Base-by-base conservation (phyloP, 371 early-diverging fungal genomes). In the Mucor sp. region DNA sequence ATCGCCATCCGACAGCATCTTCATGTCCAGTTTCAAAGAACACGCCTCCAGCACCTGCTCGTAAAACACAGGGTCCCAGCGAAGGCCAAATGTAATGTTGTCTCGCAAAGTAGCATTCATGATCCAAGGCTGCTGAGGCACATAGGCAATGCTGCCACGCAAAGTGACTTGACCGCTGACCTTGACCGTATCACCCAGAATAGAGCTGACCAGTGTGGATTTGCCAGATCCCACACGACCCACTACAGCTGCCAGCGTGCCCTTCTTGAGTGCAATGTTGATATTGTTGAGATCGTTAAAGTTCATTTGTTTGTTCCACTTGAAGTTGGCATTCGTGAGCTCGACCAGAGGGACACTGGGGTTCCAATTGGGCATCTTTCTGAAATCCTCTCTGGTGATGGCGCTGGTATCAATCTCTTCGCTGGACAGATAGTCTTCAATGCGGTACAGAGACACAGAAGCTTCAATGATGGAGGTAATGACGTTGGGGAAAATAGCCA, bases 61-160 rank as follows among this genome's bases (percentile, higher is more conserved):
- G 68, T 98, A 99, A 50, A 89, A 94, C 6, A 74, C 80, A 27
- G 83, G 84, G 60, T 97, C 94, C 71, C 83, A 94, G 0, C 84
- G 79, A 71, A 85, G 83, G 17, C 98, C 98, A 88, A 99, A 98
- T 15, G 93, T 69, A 73, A 99, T 93, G 74, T 98, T 98, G 55
- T 95, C 95, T 21, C 94, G 86, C 9, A 99, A 63, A 0, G 96
- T 92, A 33, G 91, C 91, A 71, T 96, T 96, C 91, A 94, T 92
- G 37, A 99, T 92, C 97, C 97, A 98, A 14, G 99, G 89, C 62
- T 87, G 89, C 75, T 98, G 97, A 14, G 95, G 88, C 0, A 93
- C 96, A 76, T 96, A 97, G 6, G 96, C 96, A 6, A 95, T 85
- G 14, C 85, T 84, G 17, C 97, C 97, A 33, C 88, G 77, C 1